phyloP scores from a whole-genome alignment of 257 asterid species.

The Mentha longifolia region DNA sequence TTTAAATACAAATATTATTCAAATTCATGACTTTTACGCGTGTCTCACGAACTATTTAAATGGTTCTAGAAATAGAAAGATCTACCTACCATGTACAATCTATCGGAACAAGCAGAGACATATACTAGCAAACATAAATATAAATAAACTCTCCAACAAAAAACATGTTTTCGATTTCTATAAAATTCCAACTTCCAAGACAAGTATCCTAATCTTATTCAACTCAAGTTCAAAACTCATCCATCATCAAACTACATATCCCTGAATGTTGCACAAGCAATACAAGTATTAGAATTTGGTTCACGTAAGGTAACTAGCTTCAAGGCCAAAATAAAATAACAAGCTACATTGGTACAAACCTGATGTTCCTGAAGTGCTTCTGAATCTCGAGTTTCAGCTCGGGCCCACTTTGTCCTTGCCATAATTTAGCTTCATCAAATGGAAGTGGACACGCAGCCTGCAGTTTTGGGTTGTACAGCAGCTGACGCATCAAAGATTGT shows the following conservation, averaged over 20 bases:
- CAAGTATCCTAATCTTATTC: too few relatives aligned
- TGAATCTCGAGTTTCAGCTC: conserved; percentile 86
- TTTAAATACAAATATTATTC: too few relatives aligned
- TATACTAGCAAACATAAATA: too few relatives aligned
- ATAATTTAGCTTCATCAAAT: conserved; percentile 91
- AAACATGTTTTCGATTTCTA: background rate
- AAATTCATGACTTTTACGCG: too few relatives aligned
- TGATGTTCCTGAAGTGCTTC: conserved; percentile 85
- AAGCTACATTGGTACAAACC: conserved; percentile 48
- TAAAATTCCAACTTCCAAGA: background rate
- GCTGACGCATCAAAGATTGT: conserved; percentile 72
- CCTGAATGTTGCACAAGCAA: background rate
- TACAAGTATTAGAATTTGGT: conserved; percentile 6
- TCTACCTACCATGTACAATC: too few relatives aligned
- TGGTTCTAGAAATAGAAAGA: too few relatives aligned
- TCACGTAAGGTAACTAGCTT: background rate
- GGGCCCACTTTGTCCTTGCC: conserved; percentile 97
- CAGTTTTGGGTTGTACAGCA: conserved; percentile 78
- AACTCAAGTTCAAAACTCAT: too few relatives aligned
- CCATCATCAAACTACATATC: conserved; percentile 9
- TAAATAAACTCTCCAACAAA: too few relatives aligned
- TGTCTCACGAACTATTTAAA: too few relatives aligned
- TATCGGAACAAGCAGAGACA: too few relatives aligned
- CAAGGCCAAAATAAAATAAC: background rate
- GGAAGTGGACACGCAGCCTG: conserved; percentile 93